Evolutionary conservation across 2,329 filamentous ascomycete genomes (phyloP).

Genomic region (Colletotrichum sojae): DNA sequence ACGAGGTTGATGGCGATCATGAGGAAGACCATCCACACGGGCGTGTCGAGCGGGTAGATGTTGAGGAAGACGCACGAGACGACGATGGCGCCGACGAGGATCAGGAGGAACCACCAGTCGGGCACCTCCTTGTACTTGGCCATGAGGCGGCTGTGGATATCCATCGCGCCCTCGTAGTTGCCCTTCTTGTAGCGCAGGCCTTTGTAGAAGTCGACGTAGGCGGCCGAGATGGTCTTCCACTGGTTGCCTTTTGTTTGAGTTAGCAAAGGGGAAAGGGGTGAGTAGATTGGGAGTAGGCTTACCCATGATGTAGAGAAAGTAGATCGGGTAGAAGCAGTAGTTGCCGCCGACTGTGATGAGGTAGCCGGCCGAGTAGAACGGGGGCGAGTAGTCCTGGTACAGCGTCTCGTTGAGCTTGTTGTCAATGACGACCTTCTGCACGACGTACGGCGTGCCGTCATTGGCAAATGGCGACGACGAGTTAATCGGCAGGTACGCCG

Average conservation of each 20-base stretch:
- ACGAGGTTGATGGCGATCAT: conserved; percentile 55
- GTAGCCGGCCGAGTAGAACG: conserved; percentile 60
- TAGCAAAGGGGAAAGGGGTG: not conserved
- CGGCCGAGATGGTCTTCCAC: conserved; percentile 53
- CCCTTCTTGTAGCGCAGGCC: conserved; percentile 55
- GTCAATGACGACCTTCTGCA: conserved; percentile 52
- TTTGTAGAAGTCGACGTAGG: conserved; percentile 56
- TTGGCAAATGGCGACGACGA: conserved; percentile 62
- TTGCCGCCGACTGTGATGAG: conserved; percentile 58
- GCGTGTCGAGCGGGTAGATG: conserved; percentile 48
- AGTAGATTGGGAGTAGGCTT: fast-evolving
- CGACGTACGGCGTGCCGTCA: conserved; percentile 54
- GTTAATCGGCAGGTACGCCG: conserved; percentile 64
- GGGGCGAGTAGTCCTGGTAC: conserved; percentile 60
- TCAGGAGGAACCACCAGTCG: conserved; percentile 64
- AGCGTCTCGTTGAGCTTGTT: conserved; percentile 54
- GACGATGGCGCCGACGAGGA: conserved; percentile 52
- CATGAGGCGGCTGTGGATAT: conserved; percentile 61
- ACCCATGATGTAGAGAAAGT: conserved; percentile 58
- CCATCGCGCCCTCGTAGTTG: conserved; percentile 59
- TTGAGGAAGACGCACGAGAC: conserved; percentile 51
- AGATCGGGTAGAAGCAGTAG: conserved; percentile 61
- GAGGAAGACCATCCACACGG: conserved; percentile 50
- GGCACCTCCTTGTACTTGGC: conserved; percentile 60
- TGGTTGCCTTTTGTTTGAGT: conserved; percentile 48